Evolutionary conservation across 805 yeast species (phyloP), one percentile per base, ranked within the genome.

Genomic region (Teunomyces pallodes): DNA sequence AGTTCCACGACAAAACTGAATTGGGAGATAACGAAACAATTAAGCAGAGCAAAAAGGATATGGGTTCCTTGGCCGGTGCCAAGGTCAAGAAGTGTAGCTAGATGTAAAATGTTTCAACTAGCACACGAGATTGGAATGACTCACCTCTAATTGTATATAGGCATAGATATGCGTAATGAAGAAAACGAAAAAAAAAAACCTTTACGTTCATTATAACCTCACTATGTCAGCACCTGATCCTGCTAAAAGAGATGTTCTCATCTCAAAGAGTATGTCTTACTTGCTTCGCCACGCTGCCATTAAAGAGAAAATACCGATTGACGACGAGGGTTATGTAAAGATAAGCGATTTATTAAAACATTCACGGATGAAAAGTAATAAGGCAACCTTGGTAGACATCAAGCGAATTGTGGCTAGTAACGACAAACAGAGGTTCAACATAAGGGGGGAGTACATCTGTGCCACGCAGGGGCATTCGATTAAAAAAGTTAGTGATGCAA

Each of bases 381-480:
- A 76, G 32, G 72, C 84, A 9, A 79, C 87, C 0, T 44, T 67
- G 1, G 80, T 76, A 12, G 94, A 87, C 49, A 60, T 94, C 3
- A 57, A 70, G 36, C 58, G 80, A 14, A 76, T 90, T 1, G 96
- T 90, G 0, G 73, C 64, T 0, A 70, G 63, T 6, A 87, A 91
- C 57, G 82, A 77, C 46, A 92, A 92, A 66, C 75, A 84, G 55
- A 65, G 99, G 46, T 92, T 84, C 65, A 75, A 76, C 31, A 51
- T 90, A 9, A 56, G 56, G 8, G 67, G 56, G 4, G 66, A 61
- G 31, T 52, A 35, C 14, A 71, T 92, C n/a, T 81, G 97, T 61
- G 98, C 99, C 3, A 84, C 85, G 45, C 99, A 94, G 65, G 99
- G 99, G 3, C 99, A 94, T 64, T 83, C 96, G 0, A 67, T 92